Base-by-base conservation (phyloP, 257 asterid genomes). In the Galeopsis tetrahit region DNA sequence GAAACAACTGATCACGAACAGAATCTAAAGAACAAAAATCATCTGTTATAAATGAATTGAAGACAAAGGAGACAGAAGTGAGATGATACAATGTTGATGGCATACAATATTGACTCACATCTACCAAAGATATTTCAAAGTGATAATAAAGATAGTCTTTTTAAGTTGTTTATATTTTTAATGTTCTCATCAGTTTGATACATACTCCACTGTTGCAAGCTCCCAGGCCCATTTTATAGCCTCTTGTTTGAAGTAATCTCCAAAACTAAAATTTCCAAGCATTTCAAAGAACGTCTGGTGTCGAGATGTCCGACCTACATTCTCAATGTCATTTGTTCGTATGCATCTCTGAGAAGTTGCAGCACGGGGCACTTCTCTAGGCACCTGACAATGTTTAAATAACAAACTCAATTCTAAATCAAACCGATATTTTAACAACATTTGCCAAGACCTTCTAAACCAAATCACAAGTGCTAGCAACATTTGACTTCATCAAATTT, bases 181-280 rank as follows among this genome's bases (percentile, higher is more conserved):
- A 70, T 43, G 70, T 46, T 67, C 43, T 43, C 63, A 76, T 76
- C 66, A 72, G 59, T 52, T 58, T 70, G 66, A 65, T 58, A 73
- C 96, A 68, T 89, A 93, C 97, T 87, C 97, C 17, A 78, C 34
- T 1, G 96, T 91, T 42, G 96, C 63, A 69, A 93, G 97, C 86
- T 89, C 98, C 98, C 98, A 93, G 2, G 98, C 98, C 98, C 98
- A 93, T 78, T 79, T 88, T 35, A 93, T 88, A 34, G 98, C 96
- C 63, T 93, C 98, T 52, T 80, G 80, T 80, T 93, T 93, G 85
- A 93, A 93, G 80, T 93, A 93, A 84, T 93, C 98, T 79, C 98
- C 98, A 77, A 93, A 91, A 78, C 97, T 93, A 76, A 93, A 93
- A 78, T 93, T 93, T 36, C 97, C 98, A 80, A 93, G 98, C 98